A percentile compares a stretch with the other conserved stretches of the same genome.
Conservation (phyloP, 345 rosid genomes). For the Hibiscus tridactylites region DNA sequence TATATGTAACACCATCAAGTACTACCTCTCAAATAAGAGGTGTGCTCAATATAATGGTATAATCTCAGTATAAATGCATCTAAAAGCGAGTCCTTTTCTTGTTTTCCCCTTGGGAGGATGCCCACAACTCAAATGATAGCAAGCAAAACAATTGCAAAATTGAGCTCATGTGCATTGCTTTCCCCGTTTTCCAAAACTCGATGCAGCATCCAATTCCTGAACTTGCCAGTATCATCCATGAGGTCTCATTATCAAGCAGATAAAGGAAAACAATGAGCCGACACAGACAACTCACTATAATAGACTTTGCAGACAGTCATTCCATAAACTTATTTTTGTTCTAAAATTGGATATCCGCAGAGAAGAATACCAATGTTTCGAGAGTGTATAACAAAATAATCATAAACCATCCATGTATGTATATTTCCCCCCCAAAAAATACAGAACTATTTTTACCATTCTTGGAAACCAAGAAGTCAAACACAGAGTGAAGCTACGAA, state of each 20-base stretch:
- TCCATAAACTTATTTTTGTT: slow-evolving; percentile 99
- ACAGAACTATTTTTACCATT: slow-evolving; percentile 61
- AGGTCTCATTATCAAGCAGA: slow-evolving; percentile 93
- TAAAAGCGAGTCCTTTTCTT: neutral
- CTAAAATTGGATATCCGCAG: slow-evolving; percentile 96
- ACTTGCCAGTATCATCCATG: slow-evolving; percentile 99
- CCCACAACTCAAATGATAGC: neutral
- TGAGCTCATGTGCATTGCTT: slow-evolving; percentile 78
- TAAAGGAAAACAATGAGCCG: slow-evolving; percentile 94
- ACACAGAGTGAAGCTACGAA: slow-evolving; percentile 76
- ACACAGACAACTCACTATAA: slow-evolving; percentile 73
- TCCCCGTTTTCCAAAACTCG: slow-evolving; percentile 99
- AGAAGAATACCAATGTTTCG: slow-evolving; percentile 2
- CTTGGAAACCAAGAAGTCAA: slow-evolving; percentile 22
- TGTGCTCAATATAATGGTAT: too few species aligned
- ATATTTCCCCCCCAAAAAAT: neutral
- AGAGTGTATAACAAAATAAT: neutral
- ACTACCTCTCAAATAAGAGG: neutral
- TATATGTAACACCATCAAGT: neutral
- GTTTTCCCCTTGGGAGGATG: neutral
- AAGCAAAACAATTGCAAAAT: too few species aligned
- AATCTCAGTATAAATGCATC: neutral
- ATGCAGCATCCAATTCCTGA: slow-evolving; percentile 93
- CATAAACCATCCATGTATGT: neutral
- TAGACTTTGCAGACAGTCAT: slow-evolving; percentile 95